These are phyloP conservation scores for Rhizopogon salebrosus DNA, from an alignment of 768 basidiomycete species.

Conservation along the genomic window DNA sequence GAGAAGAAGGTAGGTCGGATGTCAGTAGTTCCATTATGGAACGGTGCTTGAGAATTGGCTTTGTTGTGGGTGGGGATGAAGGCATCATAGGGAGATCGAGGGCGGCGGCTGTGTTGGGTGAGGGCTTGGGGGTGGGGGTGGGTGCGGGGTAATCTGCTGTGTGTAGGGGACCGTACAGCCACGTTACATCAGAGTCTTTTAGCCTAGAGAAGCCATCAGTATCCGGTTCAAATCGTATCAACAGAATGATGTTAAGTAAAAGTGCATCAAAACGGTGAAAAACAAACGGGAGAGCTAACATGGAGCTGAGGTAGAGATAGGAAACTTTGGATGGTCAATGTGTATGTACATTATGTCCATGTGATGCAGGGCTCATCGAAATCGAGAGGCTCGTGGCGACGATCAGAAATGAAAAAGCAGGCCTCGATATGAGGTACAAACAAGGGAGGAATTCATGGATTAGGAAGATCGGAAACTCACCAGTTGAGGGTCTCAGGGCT, in stretches of 20 bases:
- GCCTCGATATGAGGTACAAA: background rate
- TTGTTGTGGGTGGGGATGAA: constrained; percentile 37
- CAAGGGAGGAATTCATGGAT: constrained; percentile 1
- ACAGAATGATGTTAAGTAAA: background rate
- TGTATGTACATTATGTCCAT: too few relatives aligned
- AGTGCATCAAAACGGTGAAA: background rate
- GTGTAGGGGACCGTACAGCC: constrained; percentile 97
- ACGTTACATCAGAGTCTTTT: constrained; percentile 98
- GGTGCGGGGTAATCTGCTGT: constrained; percentile 85
- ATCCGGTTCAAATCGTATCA: background rate
- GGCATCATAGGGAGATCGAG: constrained; percentile 30
- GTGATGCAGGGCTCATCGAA: background rate
- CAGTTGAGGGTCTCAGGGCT: constrained; percentile 98
- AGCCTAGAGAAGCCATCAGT: constrained; percentile 55
- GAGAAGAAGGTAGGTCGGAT: constrained; percentile 59
- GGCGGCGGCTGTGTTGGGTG: constrained; percentile 31
- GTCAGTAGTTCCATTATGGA: constrained; percentile 88
- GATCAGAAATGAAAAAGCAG: constrained; percentile 6
- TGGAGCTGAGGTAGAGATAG: background rate
- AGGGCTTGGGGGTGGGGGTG: constrained; percentile 48
- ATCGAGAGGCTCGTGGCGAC: background rate
- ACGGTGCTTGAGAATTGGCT: constrained; percentile 95
- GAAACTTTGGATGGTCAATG: background rate
- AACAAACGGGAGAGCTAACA: constrained; percentile 7
- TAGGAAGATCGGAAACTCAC: constrained; percentile 42